Base-by-base conservation (phyloP, 768 basidiomycete genomes). In the Boletales sp. region DNA sequence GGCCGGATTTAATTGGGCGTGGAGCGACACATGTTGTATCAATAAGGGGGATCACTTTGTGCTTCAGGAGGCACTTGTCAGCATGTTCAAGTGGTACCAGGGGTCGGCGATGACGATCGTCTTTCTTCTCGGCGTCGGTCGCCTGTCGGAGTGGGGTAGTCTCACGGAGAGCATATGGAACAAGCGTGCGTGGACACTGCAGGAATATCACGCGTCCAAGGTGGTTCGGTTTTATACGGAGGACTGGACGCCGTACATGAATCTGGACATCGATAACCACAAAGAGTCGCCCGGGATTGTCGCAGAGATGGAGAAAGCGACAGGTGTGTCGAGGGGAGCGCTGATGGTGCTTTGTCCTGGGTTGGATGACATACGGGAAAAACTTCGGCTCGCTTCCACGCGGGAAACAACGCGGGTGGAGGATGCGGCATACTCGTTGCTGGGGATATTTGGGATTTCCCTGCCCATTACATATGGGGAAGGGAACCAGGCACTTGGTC, bases 391-490 rank as follows among this genome's bases (percentile, higher is more conserved):
- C 2, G 51, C 51, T 14, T 52, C 51, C 11, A 38, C 4, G 12
- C 35, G 51, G 1, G 2, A 31, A 2, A 31, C 51, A 4, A 43
- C 40, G 2, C 34, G 5, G 3, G 14, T 38, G 2, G 51, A 48
- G 21, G 21, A 21, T 27, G 12, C 19, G 8, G 39, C 50, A 2
- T 51, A 51, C 13, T 43, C 41, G 2, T 17, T 51, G 4, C 30
- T 52, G 3, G 47, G 52, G 1, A 40, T 53, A 17, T 50, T 53
- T 8, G 43, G 37, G 1, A 8, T 39, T 7, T 19, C 42, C 12
- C 17, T 52, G 3, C 51, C 48, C 2, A 12, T 53, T 4, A 18
- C 39, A 13, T 52, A 52, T 19, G 47, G 51, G 0, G 51, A 52
- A 8, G 51, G 47, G 32, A 38, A 43, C 10, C 29, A 38, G 21